phyloP scores from a whole-genome alignment of 2,329 filamentous ascomycete species.

The Ophiostoma ulmi region DNA sequence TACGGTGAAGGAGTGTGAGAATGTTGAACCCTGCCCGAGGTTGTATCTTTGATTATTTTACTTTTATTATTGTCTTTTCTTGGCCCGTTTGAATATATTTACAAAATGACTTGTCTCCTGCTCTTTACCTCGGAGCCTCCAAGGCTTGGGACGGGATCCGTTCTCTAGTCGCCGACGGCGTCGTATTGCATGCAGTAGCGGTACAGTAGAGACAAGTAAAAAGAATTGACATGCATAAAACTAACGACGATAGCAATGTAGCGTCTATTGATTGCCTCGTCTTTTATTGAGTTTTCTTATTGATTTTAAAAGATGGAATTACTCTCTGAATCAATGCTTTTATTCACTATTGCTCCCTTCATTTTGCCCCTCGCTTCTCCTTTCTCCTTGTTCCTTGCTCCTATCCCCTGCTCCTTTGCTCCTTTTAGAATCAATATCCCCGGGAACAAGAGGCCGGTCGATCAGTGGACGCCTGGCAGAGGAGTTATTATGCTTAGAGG shows the following conservation, averaged over 20 bases:
- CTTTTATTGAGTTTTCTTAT: not conserved
- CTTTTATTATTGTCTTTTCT: not conserved
- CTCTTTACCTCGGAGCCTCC: constrained; percentile 9
- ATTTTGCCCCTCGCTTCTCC: not conserved
- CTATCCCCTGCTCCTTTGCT: not conserved
- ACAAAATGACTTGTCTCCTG: not conserved
- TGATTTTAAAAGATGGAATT: too few species aligned
- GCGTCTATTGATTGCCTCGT: not conserved
- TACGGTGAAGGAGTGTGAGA: too few species aligned
- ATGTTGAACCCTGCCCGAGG: too few species aligned
- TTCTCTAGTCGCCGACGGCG: not conserved
- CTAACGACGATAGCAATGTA: not conserved
- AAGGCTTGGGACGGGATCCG: constrained; percentile 10
- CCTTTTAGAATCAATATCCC: not conserved
- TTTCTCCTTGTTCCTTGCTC: not conserved
- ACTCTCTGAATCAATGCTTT: too few species aligned
- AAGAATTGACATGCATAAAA: not conserved
- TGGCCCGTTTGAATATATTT: not conserved
- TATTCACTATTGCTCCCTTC: too few species aligned
- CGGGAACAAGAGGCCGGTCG: not conserved
- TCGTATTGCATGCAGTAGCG: not conserved
- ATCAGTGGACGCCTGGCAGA: not conserved
- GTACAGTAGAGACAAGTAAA: not conserved
- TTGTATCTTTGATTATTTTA: too few species aligned
- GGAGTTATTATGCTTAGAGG: not conserved